Evolutionary conservation across 2,329 filamentous ascomycete species (phyloP).

Genomic region (Pyrenochaeta sp.): DNA sequence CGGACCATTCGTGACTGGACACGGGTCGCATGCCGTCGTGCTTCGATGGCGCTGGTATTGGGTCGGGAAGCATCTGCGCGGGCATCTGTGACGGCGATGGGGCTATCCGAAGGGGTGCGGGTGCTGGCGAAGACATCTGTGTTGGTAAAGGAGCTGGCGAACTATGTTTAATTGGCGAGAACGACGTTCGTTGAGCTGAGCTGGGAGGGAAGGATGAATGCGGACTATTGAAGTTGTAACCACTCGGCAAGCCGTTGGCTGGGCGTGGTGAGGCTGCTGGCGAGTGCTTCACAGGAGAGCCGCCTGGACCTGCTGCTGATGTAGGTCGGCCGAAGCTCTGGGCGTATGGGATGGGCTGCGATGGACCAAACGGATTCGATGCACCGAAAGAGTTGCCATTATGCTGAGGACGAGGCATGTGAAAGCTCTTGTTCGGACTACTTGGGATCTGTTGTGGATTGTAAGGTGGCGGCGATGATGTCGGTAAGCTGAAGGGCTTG

Average conservation of each 20-base stretch:
- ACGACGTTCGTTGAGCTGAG: conserved; percentile 41
- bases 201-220: conserved; percentile 58
- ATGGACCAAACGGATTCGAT: conserved; percentile 29
- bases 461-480: conserved; percentile 47
- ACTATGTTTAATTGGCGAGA: conserved; percentile 51
- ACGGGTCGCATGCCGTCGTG: conserved; percentile 49
- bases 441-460: conserved; percentile 33
- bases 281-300: conserved; percentile 48
- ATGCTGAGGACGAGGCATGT: conserved; percentile 30
- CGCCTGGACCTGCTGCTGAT: conserved; percentile 36
- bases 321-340: conserved; percentile 44
- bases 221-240: conserved; percentile 51
- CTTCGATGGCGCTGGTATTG: conserved; percentile 57
- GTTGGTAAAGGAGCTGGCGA: conserved; percentile 46
- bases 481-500: conserved; percentile 30
- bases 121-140: conserved; percentile 45
- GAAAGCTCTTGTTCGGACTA: conserved; percentile 38
- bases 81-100: conserved; percentile 43
- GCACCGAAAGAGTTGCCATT: conserved; percentile 39
- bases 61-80: conserved; percentile 45
- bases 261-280: conserved; percentile 47
- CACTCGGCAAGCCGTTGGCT: conserved; percentile 39
- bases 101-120: conserved; percentile 35
- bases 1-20: conserved; percentile 44
- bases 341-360: conserved; percentile 27